A percentile compares a stretch with the other conserved stretches of the same genome.
Conservation (phyloP, 2,329 filamentous ascomycete genomes). For the Paradendryphiella salina region DNA sequence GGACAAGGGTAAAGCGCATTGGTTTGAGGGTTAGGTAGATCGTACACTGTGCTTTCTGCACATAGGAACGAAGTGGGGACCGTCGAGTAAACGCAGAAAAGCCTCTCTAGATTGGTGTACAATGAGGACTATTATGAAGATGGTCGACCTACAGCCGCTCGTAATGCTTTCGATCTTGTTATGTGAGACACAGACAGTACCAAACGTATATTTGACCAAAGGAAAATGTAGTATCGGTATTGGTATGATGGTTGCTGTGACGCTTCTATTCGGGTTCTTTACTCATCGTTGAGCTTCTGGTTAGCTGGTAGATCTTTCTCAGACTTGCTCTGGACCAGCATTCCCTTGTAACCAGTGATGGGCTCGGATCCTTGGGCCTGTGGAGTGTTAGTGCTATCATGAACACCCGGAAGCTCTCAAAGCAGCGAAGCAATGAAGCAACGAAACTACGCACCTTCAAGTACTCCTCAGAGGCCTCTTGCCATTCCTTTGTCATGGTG, state of each 20-base stretch:
- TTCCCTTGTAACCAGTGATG: slow-evolving; percentile 48
- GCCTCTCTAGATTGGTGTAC: slow-evolving; percentile 44
- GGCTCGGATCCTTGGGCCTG: slow-evolving; percentile 46
- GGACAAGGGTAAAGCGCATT: slow-evolving; percentile 6
- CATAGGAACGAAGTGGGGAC: slow-evolving; percentile 23
- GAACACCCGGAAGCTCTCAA: not conserved
- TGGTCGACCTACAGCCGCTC: slow-evolving; percentile 31
- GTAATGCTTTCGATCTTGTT: slow-evolving; percentile 31
- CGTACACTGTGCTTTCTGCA: slow-evolving; percentile 25
- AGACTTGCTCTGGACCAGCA: slow-evolving; percentile 47
- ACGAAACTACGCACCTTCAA: slow-evolving; percentile 70
- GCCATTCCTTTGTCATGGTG: slow-evolving; percentile 97
- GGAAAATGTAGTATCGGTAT: slow-evolving; percentile 42
- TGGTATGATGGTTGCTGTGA: slow-evolving; percentile 34
- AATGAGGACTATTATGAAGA: slow-evolving; percentile 46
- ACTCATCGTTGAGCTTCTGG: slow-evolving; percentile 41
- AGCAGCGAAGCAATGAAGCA: not conserved
- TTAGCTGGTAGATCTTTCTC: slow-evolving; percentile 35
- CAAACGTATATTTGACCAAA: slow-evolving; percentile 44
- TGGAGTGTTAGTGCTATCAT: slow-evolving; percentile 22
- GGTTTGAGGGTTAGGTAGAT: slow-evolving; percentile 28
- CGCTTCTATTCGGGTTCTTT: slow-evolving; percentile 27
- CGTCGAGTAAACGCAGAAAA: slow-evolving; percentile 31
- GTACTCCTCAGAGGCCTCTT: slow-evolving; percentile 93
- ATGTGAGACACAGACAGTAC: slow-evolving; percentile 44